phyloP scores from a whole-genome alignment of 148 eudicot species.

The Vaccinium darrowii region DNA sequence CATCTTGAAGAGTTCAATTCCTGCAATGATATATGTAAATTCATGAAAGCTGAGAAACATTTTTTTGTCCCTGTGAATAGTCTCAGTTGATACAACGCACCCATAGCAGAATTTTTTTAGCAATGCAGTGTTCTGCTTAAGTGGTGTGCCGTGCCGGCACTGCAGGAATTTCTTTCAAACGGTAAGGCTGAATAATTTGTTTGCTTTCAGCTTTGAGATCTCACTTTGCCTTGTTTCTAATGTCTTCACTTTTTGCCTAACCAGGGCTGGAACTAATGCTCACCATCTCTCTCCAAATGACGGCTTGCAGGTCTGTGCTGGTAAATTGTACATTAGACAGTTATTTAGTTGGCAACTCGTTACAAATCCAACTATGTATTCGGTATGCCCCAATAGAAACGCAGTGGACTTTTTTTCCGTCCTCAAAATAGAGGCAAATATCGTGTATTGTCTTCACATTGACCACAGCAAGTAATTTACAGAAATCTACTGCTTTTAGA shows the following conservation, averaged over 20 bases:
- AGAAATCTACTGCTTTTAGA: background rate
- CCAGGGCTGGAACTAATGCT: background rate
- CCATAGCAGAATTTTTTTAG: background rate
- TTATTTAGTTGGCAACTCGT: background rate
- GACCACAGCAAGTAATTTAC: background rate
- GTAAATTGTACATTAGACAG: constrained; percentile 1
- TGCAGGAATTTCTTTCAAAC: background rate
- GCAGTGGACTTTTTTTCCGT: background rate
- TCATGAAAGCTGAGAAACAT: constrained; percentile 9
- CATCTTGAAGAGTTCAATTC: constrained; percentile 3
- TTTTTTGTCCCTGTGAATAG: constrained; percentile 10
- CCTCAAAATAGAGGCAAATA: background rate
- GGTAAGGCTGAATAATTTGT: constrained; percentile 4
- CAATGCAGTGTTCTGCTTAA: constrained; percentile 5
- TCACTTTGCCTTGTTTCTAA: background rate
- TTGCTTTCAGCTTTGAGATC: background rate
- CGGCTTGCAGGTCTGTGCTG: constrained; percentile 1
- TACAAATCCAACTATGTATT: background rate
- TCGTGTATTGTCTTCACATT: background rate
- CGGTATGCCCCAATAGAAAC: background rate
- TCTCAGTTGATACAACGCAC: constrained; percentile 13
- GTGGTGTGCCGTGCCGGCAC: constrained; percentile 5
- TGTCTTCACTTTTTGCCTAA: background rate
- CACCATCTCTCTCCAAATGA: background rate
- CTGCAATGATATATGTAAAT: constrained; percentile 8